Conservation (phyloP, 1,139 yeast genomes). For the Pichia sorboxylosa region DNA sequence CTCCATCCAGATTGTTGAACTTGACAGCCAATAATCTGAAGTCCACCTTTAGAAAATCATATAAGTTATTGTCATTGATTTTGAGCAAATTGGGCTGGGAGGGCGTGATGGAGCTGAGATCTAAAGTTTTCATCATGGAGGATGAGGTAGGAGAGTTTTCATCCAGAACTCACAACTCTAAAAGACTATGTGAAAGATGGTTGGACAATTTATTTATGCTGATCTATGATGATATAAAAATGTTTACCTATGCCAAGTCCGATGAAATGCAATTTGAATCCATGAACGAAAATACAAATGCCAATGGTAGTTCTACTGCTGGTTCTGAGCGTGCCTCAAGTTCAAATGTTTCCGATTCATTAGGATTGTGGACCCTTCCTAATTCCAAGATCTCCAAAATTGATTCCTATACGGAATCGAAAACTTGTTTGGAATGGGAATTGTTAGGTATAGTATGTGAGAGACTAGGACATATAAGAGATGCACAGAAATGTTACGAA, state of each 20-base stretch:
- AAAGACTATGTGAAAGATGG: conserved; percentile 54
- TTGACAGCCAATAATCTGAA: conserved; percentile 46
- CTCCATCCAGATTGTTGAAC: conserved; percentile 31
- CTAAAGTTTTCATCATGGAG: conserved; percentile 54
- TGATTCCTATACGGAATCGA: conserved; percentile 9
- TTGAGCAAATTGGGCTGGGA: conserved; percentile 53
- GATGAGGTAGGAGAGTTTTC: conserved; percentile 35
- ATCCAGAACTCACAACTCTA: conserved; percentile 13
- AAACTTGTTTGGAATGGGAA: conserved; percentile 49
- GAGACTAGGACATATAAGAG: conserved; percentile 43
- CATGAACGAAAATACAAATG: conserved; percentile 1
- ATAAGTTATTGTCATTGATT: conserved; percentile 43
- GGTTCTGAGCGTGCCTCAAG: background rate
- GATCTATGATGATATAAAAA: conserved; percentile 46
- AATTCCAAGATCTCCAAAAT: no score
- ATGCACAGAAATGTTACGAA: conserved; percentile 54
- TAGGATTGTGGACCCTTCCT: conserved; percentile 8
- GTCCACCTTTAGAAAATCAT: conserved; percentile 46
- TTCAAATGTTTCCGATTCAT: conserved; percentile 1
- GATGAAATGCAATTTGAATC: conserved; percentile 25
- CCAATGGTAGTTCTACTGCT: background rate
- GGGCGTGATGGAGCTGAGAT: conserved; percentile 40
- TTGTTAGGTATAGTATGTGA: conserved; percentile 42
- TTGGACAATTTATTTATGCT: conserved; percentile 50
- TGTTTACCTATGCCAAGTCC: conserved; percentile 49